phyloP scores from a whole-genome alignment of 1,284 basidiomycete species.

The Ustilago hordei region DNA sequence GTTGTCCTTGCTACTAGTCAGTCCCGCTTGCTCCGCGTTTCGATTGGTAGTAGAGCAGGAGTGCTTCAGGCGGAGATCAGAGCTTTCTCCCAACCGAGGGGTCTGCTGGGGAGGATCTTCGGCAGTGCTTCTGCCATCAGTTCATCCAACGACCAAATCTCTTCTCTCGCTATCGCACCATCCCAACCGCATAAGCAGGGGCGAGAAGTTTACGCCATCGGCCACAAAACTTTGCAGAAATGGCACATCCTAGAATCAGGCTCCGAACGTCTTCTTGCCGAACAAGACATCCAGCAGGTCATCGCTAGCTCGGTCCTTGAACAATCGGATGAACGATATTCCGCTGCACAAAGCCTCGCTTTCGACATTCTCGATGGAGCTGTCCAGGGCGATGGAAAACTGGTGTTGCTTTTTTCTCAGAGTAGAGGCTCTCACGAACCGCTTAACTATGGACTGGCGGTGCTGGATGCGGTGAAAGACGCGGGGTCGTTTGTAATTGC shows the following conservation, averaged over 20 bases:
- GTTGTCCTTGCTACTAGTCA: conserved; percentile 56
- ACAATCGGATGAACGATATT: conserved; percentile 49
- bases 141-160: conserved; percentile 41
- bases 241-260: conserved; percentile 64
- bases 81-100: conserved; percentile 56
- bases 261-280: conserved; percentile 57
- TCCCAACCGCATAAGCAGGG: conserved; percentile 31
- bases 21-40: conserved; percentile 49
- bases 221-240: conserved; percentile 57
- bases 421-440: conserved; percentile 28
- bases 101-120: conserved; percentile 62
- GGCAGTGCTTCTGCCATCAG: conserved; percentile 47
- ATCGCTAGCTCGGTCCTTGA: conserved; percentile 55
- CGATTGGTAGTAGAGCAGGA: conserved; percentile 50
- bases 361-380: conserved; percentile 45
- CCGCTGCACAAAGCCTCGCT: conserved; percentile 43
- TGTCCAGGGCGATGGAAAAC: conserved; percentile 37
- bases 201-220: conserved; percentile 57
- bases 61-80: conserved; percentile 49
- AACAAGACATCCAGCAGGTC: conserved; percentile 64
- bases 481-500: conserved; percentile 45
- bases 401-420: conserved; percentile 57
- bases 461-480: conserved; percentile 34
- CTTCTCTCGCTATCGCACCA: conserved; percentile 52
- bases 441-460: conserved; percentile 49